Evolutionary conservation across 192 early-diverging fungal species (phyloP).

Genomic region (Spinellus fusiger): DNA sequence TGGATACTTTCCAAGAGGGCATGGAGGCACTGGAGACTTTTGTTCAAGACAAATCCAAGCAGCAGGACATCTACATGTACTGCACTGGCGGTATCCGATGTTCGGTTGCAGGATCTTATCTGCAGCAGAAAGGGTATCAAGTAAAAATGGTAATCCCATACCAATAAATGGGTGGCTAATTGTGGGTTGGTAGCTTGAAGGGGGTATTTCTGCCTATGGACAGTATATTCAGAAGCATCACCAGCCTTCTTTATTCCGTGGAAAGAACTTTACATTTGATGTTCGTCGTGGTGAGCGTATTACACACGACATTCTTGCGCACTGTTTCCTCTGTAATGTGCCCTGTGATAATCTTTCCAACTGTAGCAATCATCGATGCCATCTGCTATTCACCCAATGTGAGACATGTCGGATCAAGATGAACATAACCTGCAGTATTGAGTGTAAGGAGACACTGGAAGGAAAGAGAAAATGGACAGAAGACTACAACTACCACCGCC

Average conservation of each 20-base stretch:
- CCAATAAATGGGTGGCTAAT: not conserved
- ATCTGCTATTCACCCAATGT: slow-evolving; percentile 69
- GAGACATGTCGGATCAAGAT: slow-evolving; percentile 39
- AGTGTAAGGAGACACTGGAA: slow-evolving; percentile 34
- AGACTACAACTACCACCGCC: slow-evolving; percentile 25
- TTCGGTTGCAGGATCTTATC: slow-evolving; percentile 64
- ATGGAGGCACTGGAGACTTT: slow-evolving; percentile 49
- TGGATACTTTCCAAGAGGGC: slow-evolving; percentile 69
- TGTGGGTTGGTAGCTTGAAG: slow-evolving; percentile 40
- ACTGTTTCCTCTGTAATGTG: slow-evolving; percentile 63
- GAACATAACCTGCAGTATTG: slow-evolving; percentile 36
- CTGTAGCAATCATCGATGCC: slow-evolving; percentile 60
- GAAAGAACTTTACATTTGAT: slow-evolving; percentile 80
- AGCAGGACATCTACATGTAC: slow-evolving; percentile 71
- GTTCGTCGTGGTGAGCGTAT: slow-evolving; percentile 64
- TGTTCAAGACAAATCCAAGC: slow-evolving; percentile 39
- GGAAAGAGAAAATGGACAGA: slow-evolving; percentile 12
- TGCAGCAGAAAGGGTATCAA: slow-evolving; percentile 55
- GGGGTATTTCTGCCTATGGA: slow-evolving; percentile 71
- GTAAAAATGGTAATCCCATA: slow-evolving; percentile 46
- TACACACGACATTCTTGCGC: slow-evolving; percentile 52
- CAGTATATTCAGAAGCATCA: slow-evolving; percentile 29
- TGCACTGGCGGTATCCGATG: slow-evolving; percentile 79
- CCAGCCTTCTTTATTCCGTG: slow-evolving; percentile 50
- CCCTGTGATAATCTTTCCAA: slow-evolving; percentile 62